Evolutionary conservation across 139 green algal genomes (phyloP), one percentile per base, ranked within the genome.

Genomic region (Picochlorum sp.): DNA sequence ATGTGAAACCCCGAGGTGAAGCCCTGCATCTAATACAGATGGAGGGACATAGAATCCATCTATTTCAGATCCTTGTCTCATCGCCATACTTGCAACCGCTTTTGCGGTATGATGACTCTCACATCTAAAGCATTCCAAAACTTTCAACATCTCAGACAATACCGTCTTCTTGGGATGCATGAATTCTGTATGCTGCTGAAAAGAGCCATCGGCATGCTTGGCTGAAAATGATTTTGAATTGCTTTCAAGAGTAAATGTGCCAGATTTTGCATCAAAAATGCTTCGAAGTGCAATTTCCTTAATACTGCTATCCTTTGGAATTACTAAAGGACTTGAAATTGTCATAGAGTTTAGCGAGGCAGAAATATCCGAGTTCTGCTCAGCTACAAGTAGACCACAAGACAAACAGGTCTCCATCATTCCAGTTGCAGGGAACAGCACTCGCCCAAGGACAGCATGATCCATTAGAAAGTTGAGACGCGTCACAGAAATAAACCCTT

Each of bases 381-480:
- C 65, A 2, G 50, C 5, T 13, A 24, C 12, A 0, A 35, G 59
- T 16, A 12, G 36, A 33, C 60, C 77, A 4, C 72, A 52, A 0
- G 82, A 81, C 8, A 76, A 54, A 1, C 66, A 70, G 2, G 79
- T 55, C 65, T 90, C 83, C 18, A 85, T 47, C 76, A 89, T 87
- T 45, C 73, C 81, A 6, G 81, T 68, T 9, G 66, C 83, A 6
- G 83, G 83, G 55, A 91, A 70, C 6, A 91, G 66, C 12, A 69
- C 57, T 22, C 69, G 47, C 3, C 77, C 80, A 13, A 61, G 40
- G 25, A 90, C 81, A 12, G 63, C 29, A 51, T 95, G 87, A 41
- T 95, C 73, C 8, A 60, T 49, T 24, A 90, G 64, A 44, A 74
- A 82, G 2, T 68, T 64, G 8, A 81, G 44, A 6, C 61, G 22